These are phyloP conservation scores for Botrytis porri DNA, from an alignment of 2,329 filamentous ascomycete species.

Conservation along the genomic window DNA sequence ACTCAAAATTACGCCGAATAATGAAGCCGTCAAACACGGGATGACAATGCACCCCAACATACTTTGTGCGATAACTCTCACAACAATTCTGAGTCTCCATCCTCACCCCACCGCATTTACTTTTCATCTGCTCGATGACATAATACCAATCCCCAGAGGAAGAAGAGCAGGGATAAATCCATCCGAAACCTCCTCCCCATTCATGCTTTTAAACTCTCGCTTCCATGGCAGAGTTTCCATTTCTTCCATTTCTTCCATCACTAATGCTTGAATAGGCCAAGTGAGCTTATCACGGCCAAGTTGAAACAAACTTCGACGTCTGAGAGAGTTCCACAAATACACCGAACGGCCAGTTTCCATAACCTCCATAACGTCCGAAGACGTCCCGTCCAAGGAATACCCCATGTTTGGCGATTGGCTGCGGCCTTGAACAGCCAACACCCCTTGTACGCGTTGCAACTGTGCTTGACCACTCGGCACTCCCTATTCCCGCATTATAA, in stretches of 20 bases:
- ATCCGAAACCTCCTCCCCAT: neutral
- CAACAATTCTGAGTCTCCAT: slow-evolving; percentile 7
- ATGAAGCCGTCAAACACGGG: neutral
- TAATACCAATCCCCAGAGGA: neutral
- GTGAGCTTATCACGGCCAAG: neutral
- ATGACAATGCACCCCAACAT: neutral
- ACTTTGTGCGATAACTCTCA: neutral
- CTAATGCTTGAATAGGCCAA: slow-evolving; percentile 1
- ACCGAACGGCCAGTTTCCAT: neutral
- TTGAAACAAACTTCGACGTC: neutral
- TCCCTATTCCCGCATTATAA: neutral
- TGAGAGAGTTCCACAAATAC: neutral
- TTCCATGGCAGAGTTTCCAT: neutral
- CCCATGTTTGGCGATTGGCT: neutral
- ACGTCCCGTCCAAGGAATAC: slow-evolving; percentile 13
- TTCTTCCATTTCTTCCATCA: neutral
- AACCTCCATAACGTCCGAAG: neutral
- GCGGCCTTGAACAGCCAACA: neutral
- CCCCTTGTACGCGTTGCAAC: neutral
- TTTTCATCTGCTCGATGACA: slow-evolving; percentile 11
- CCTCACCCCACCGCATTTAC: neutral
- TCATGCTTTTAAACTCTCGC: neutral
- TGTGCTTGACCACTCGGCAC: neutral
- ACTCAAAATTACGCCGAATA: neutral
- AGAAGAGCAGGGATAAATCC: slow-evolving; percentile 3